Base-by-base conservation (phyloP, 257 asterid genomes). In the Gentiana straminea region DNA sequence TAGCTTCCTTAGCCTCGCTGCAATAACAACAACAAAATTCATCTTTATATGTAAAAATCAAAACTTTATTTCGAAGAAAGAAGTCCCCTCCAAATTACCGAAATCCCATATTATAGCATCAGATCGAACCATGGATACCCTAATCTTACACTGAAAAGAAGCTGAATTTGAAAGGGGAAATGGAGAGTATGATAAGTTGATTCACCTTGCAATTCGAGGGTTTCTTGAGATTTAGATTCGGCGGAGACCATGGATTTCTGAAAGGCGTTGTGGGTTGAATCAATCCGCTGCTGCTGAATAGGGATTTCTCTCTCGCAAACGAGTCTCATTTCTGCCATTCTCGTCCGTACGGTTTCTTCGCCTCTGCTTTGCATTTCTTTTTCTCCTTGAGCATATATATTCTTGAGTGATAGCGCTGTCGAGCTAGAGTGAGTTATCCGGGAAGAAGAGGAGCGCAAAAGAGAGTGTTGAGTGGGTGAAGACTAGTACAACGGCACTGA, bases 281-380 rank as follows among this genome's bases (percentile, higher is more conserved):
- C 95, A 46, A 85, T 49, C 48, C 80, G 71, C 51, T 74, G 82
- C 63, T 78, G 86, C 73, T 77, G 89, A 69, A 75, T 79, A 24
- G 76, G 75, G 55, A 84, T 82, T 66, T 84, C 92, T 61, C 79
- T 73, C 43, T 80, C 96, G 67, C 92, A 81, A 15, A 70, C 73
- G 54, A 82, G 38, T 58, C 84, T 81, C 64, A 52, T 13, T 61
- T 86, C 94, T 51, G 73, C 83, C 94, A 84, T 79, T 67, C 65
- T 77, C 47, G 58, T 38, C 44, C 73, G 67, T 58, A 63, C 67
- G 7, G 35, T 10, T 68, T 59, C 78, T 38, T 70, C 72, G 36
- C 57, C 78, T 33, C 63, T 53, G 58, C 72, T 69, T 70, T 68
- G 82, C 97, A 81, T 83, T 69, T 67, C 39, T 43, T 3, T 35